phyloP scores from a whole-genome alignment of 257 asterid genomes.

The Jacaranda mimosifolia region DNA sequence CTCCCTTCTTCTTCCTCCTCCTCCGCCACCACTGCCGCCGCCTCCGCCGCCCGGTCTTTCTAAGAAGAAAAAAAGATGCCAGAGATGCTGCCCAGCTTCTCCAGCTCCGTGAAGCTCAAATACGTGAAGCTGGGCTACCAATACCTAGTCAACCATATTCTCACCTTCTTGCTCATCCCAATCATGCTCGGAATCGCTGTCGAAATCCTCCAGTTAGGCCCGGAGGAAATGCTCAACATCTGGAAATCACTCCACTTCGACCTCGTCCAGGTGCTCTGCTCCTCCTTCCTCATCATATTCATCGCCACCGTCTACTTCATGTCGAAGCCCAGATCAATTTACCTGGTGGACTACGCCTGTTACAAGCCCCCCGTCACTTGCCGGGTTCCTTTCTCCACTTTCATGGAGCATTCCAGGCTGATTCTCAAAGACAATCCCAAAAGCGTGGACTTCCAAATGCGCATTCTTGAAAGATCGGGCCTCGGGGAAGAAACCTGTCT shows the following conservation, averaged over 20 bases:
- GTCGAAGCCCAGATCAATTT: slow-evolving; percentile 81
- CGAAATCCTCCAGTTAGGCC: slow-evolving; percentile 47
- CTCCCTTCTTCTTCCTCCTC: neutral
- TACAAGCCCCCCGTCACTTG: slow-evolving; percentile 77
- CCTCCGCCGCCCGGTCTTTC: too few species aligned
- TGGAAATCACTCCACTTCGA: slow-evolving; percentile 54
- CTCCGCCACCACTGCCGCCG: slow-evolving; percentile 10
- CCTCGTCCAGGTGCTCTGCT: slow-evolving; percentile 50
- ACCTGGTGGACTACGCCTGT: slow-evolving; percentile 78
- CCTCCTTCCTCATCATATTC: slow-evolving; percentile 50
- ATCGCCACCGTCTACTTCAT: slow-evolving; percentile 62
- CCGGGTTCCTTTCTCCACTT: slow-evolving; percentile 79
- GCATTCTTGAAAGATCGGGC: slow-evolving; percentile 84
- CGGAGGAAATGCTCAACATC: slow-evolving; percentile 44
- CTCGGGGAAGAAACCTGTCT: slow-evolving; percentile 87
- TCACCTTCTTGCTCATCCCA: slow-evolving; percentile 56
- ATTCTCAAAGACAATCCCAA: slow-evolving; percentile 74
- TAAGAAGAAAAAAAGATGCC: slow-evolving; percentile 41
- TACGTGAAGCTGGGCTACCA: slow-evolving; percentile 71
- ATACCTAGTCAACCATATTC: slow-evolving; percentile 65
- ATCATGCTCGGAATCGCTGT: slow-evolving; percentile 43
- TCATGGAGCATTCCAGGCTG: slow-evolving; percentile 86
- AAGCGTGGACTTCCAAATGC: slow-evolving; percentile 86
- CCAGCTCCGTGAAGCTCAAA: slow-evolving; percentile 52
- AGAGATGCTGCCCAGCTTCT: slow-evolving; percentile 44